Base-by-base conservation (phyloP, 768 basidiomycete species). In the Panaeolus papilionaceus region DNA sequence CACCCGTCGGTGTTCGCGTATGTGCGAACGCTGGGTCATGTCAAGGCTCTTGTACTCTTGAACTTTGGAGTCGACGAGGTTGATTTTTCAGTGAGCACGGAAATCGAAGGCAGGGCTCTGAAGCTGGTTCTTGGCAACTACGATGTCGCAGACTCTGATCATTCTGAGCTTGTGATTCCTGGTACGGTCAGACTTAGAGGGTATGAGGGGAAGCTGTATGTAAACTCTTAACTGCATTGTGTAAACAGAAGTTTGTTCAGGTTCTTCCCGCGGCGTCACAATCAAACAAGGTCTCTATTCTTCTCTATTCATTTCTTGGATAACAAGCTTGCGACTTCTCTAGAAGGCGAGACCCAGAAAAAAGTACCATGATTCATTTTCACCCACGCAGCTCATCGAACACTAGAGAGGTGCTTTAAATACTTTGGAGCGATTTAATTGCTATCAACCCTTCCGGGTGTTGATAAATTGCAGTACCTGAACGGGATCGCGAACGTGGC, bases 1-100 rank as follows among this genome's bases (percentile, higher is more conserved):
- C 79, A 91, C 72, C 80, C 85, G 33, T 71, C 82, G 33, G 82
- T 88, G 23, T 88, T 92, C 64, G 86, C 85, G 0, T 92, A 86
- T 72, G 80, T 77, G 0, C 83, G 88, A 26, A 75, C 76, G 2
- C 70, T 85, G 8, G 80, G 76, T 0, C 65, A 70, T 3, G 65
- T 73, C 3, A 80, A 75, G 2, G 78, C 83, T 7, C 71, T 87
- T 23, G 79, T 88, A 5, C 16, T 88, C 14, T 76, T 89, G 64
- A 89, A 88, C 68, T 87, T 89, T 67, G 73, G 71, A 33, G 73
- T 77, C 10, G 72, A 68, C 1, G 74, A 77, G 14, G 69, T 75
- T 9, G 44, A 63, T 7, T 74, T 78, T 66, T 23, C 62, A 1
- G 40, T 79, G 3, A 62, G 63, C 4, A 38, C 44, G 54, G n/a